These are phyloP conservation scores for Plasmodium cynomolgi DNA, from an alignment of 169 alveolate species.

Conservation along the genomic window DNA sequence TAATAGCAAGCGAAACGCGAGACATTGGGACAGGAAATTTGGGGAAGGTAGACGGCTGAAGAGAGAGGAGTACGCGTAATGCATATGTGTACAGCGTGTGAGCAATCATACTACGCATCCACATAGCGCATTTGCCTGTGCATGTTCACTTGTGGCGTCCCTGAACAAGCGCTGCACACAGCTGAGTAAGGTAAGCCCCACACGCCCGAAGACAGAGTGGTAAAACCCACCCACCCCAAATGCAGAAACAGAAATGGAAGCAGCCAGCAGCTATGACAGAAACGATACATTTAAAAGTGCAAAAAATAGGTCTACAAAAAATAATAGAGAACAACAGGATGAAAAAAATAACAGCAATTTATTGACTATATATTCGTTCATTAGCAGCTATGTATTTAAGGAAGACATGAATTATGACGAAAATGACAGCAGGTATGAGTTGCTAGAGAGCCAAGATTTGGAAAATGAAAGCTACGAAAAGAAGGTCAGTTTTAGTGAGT, in stretches of 20 bases:
- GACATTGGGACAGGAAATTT: neutral
- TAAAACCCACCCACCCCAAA: neutral
- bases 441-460: slow-evolving; percentile 60
- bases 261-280: neutral
- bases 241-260: slow-evolving; percentile 43
- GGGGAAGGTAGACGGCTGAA: neutral
- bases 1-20: neutral
- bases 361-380: slow-evolving; percentile 57
- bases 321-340: slow-evolving; percentile 1
- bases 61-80: neutral
- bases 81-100: neutral
- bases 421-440: slow-evolving; percentile 44
- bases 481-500: slow-evolving; percentile 38
- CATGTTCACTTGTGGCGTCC: neutral
- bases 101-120: neutral
- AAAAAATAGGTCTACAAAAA: slow-evolving; percentile 17
- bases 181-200: neutral
- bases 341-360: slow-evolving; percentile 42
- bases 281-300: neutral
- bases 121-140: neutral
- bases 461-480: slow-evolving; percentile 18
- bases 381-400: slow-evolving; percentile 52
- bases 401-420: slow-evolving; percentile 67
- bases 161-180: neutral
- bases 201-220: neutral